Evolutionary conservation across 805 yeast genomes (phyloP), one percentile per base, ranked within the genome.

Genomic region (Wickerhamiella galacta): DNA sequence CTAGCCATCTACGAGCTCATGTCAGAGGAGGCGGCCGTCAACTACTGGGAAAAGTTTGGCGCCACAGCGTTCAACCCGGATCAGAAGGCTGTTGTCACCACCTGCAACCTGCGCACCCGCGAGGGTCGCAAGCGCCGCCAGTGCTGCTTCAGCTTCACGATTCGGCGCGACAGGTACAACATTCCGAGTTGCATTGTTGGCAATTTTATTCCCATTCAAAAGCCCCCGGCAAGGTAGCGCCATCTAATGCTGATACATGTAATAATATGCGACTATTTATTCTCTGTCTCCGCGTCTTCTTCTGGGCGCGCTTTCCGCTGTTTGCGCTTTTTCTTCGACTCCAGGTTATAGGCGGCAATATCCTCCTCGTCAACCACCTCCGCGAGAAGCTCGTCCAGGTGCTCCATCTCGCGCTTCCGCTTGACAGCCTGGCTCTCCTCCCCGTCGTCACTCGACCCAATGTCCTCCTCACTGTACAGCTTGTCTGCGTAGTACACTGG

Each of bases 131-230:
- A 72, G 42, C 65, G 82, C 39, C 72, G 78, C 44, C 72, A 81
- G 38, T 87, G 96, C 50, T 85, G 95, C 53, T 87, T 87, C 53
- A 78, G 93, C 48, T 87, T 87, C 53, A 87, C 96, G 0, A 82
- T 87, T 16, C 61, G 95, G 47, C 66, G 96, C 41, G 96, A 87
- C 52, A 57, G 92, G 39, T 87, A 87, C 52, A 87, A 87, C 47
- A 87, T 87, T 20, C 96, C 96, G 15, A 79, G 92, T 52, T 83
- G 95, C 55, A 87, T 85, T 27, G 92, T 87, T 11, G 96, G 96
- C 2, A 85, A 87, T 49, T 85, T 85, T 51, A 82, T 85, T 34
- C 96, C 95, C 5, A 74, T 27, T 21, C 30, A 27, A n/a, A 16
- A 27, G 18, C 18, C 30, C 21, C 30, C 18, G 20, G 7, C 9